These are phyloP conservation scores for Edaphochlamys debaryana DNA, from an alignment of 139 green algal species.

Conservation along the genomic window DNA sequence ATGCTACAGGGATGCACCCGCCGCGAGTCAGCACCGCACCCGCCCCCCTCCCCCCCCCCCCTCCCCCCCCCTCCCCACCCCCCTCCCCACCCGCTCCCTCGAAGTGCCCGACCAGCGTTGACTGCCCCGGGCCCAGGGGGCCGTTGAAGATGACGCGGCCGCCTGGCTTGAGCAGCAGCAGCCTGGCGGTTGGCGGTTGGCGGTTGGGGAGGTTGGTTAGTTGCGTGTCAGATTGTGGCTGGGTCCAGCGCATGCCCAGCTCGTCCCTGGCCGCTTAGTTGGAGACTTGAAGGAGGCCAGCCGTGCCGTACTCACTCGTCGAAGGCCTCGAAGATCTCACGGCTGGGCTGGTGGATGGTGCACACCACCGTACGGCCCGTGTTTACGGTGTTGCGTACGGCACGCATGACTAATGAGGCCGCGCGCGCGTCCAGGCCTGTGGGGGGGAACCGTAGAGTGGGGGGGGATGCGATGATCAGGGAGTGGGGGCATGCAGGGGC, in stretches of 20 bases:
- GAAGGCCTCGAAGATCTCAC: slow-evolving; percentile 77
- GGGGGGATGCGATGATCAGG: too few species aligned
- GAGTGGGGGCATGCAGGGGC: too few species aligned
- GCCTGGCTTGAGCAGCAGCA: slow-evolving; percentile 81
- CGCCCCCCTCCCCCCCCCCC: too few species aligned
- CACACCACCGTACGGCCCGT: slow-evolving; percentile 86
- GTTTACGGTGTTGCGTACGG: slow-evolving; percentile 80
- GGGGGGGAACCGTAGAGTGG: too few species aligned
- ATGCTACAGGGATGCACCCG: too few species aligned
- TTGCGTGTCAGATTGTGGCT: too few species aligned
- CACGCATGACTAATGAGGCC: slow-evolving; percentile 73
- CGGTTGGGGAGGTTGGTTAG: neutral
- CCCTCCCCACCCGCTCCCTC: too few species aligned
- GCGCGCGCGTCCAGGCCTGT: slow-evolving; percentile 81
- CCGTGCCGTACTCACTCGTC: slow-evolving; percentile 63
- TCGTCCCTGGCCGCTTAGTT: too few species aligned
- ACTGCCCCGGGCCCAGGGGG: slow-evolving; percentile 64
- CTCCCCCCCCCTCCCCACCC: too few species aligned
- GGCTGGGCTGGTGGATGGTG: slow-evolving; percentile 85
- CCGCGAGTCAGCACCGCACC: too few species aligned
- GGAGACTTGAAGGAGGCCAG: too few species aligned
- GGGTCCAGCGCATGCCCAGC: too few species aligned
- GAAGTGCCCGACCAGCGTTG: slow-evolving; percentile 71
- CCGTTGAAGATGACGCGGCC: slow-evolving; percentile 84
- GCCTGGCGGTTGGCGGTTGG: neutral